phyloP scores from a whole-genome alignment of 305 asterid genomes.

The Petunia hybrid region DNA sequence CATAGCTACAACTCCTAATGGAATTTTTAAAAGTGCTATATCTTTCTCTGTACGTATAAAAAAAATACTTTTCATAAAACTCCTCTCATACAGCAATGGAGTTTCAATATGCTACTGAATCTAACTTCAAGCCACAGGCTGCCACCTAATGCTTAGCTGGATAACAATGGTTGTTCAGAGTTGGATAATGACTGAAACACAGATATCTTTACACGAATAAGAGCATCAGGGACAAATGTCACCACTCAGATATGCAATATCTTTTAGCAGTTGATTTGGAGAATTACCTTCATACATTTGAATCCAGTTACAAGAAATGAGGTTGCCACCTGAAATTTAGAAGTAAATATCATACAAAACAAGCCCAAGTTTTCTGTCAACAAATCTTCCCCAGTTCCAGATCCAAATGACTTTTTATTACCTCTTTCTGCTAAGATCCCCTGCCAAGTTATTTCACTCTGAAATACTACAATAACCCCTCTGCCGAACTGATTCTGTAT shows the following conservation, averaged over 20 bases:
- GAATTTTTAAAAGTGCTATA: not conserved
- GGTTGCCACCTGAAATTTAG: not conserved
- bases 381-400: constrained; percentile 1
- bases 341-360: not conserved
- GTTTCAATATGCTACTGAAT: constrained; percentile 17
- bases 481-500: not conserved
- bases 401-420: not conserved
- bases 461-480: not conserved
- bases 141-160: constrained; percentile 10
- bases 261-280: not conserved
- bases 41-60: not conserved
- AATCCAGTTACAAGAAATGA: not conserved
- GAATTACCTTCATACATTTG: not conserved
- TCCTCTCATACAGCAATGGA: not conserved
- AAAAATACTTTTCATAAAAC: not conserved
- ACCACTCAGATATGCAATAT: not conserved
- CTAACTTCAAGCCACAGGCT: constrained; percentile 11
- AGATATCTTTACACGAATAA: not conserved
- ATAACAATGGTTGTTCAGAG: not conserved
- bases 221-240: not conserved
- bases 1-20: not conserved
- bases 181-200: not conserved
- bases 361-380: not conserved
- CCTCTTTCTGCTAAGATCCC: not conserved
- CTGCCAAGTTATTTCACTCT: not conserved